A percentile compares a stretch with the other conserved stretches of the same genome.
Conservation (phyloP, 2,329 filamentous ascomycete species). For the Xylogone sp. region DNA sequence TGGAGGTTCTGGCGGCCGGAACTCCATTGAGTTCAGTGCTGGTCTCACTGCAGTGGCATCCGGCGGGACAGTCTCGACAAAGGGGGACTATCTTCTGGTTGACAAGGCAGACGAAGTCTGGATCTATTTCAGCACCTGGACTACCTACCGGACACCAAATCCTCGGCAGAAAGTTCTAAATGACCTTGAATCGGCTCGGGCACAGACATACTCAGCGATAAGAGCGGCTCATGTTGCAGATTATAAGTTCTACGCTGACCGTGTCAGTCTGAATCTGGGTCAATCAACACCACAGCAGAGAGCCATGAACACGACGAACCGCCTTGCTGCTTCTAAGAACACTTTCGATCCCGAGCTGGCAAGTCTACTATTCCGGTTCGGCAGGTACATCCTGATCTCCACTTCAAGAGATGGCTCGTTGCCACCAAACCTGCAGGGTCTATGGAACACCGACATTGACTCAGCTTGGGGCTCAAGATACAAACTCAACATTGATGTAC, state of each 20-base stretch:
- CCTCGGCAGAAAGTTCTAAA: conserved; percentile 10
- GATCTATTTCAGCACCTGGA: conserved; percentile 19
- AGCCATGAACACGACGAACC: conserved; percentile 6
- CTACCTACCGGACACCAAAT: conserved; percentile 14
- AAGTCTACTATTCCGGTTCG: conserved; percentile 28
- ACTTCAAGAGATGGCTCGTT: conserved; percentile 18
- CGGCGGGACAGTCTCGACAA: conserved; percentile 14
- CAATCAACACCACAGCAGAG: conserved; percentile 9
- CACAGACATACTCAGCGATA: conserved; percentile 1
- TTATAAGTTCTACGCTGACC: conserved; percentile 3
- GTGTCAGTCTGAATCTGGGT: conserved; percentile 8
- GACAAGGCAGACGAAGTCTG: conserved; percentile 17
- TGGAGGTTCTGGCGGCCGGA: conserved; percentile 11
- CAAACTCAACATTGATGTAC: conserved; percentile 34
- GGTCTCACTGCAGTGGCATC: conserved; percentile 14
- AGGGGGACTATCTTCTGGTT: conserved; percentile 16
- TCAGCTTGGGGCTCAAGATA: conserved; percentile 34
- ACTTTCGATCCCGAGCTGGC: conserved; percentile 14
- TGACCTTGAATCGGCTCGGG: conserved; percentile 10
- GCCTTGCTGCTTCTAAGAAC: conserved; percentile 8
- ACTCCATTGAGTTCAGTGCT: conserved; percentile 12
- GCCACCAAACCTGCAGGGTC: conserved; percentile 34
- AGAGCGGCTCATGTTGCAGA: not conserved
- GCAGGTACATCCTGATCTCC: conserved; percentile 27
- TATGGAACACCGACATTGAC: conserved; percentile 31